Base-by-base conservation (phyloP, 169 alveolate genomes). In the Cryptosporidium sp. region DNA sequence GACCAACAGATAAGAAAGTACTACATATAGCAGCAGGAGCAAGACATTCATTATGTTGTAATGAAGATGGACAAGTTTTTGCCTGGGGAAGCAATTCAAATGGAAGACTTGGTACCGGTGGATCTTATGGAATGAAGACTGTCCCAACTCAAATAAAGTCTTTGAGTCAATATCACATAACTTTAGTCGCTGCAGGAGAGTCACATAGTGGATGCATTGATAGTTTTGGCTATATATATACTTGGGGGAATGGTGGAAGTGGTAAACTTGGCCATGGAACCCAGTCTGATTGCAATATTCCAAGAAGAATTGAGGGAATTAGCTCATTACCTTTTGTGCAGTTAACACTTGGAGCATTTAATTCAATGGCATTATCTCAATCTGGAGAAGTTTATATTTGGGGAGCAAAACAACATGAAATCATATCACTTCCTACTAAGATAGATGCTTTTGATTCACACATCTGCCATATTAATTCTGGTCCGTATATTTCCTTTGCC, bases 171-270 rank as follows among this genome's bases (percentile, higher is more conserved):
- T 72, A 72, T 33, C 85, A 72, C 52, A 35, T 72, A 21, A 31
- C 70, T 2, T 14, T 72, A 4, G 96, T 95, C 26, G 93, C 96
- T 18, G 91, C 97, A 0, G 97, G 98, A 0, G 96, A 94, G 39
- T 69, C 96, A 0, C 98, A 96, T 71, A 93, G 96, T 58, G 97
- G 96, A 1, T 95, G 97, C 73, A 69, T 96, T 44, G 97, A 95
- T 84, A 60, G 95, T 23, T 89, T 72, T 39, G 95, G 97, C 21
- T 75, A 91, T 45, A 94, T 95, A 14, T 95, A 93, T 80, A 96
- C 98, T 23, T 96, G 97, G 97, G 98, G 98, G 4, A 86, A 87
- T 68, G 95, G 96, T 0, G 91, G 87, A 56, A 93, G 93, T 45
- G 97, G 95, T 26, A 92, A 93, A 35, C 95, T 96, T 3, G 98